Base-by-base conservation (phyloP, 177 flowering plant species). In the Vitis hybrid region DNA sequence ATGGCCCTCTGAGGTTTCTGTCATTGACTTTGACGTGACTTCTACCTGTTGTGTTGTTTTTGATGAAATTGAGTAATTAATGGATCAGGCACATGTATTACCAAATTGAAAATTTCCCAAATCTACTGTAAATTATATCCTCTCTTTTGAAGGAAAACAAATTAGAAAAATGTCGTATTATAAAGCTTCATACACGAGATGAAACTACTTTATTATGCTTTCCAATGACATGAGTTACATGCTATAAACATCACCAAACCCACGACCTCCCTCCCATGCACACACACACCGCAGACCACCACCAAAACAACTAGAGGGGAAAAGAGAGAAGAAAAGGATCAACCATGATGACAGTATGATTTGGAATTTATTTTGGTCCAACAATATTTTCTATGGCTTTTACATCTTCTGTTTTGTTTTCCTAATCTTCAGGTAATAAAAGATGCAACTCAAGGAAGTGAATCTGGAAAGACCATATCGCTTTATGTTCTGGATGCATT, bases 391-490 rank as follows among this genome's bases (percentile, higher is more conserved):
- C 45, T 15, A 59, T 50, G 26, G 17, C 15, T 60, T 65, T 60
- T 49, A 14, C 49, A 15, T 62, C 4, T 48, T 60, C 0, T 40
- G 26, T 30, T 26, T 48, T 32, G 10, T 10, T 34, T 15, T 62
- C 1, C 40, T 7, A 56, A 54, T 60, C 34, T 62, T 62, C 80
- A 94, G 99, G 87, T 93, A 19, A 82, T 86, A 56, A 95, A 84
- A 77, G 99, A 95, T 85, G 96, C 94, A 64, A 81, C 79, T 68
- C 94, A 86, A 66, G 97, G 97, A 30, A 95, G 94, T 86, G 99
- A 93, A 82, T 86, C 92, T 74, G 94, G 89, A 60, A 93, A 89
- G 81, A 84, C 92, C 0, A 75, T 93, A 63, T 69, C 99, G 10
- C 77, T 90, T n/a, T 90, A 86, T 87, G 91, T 95, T 67, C 79